Conservation (phyloP, 1,284 basidiomycete genomes). For the Fomitopsis palustris region DNA sequence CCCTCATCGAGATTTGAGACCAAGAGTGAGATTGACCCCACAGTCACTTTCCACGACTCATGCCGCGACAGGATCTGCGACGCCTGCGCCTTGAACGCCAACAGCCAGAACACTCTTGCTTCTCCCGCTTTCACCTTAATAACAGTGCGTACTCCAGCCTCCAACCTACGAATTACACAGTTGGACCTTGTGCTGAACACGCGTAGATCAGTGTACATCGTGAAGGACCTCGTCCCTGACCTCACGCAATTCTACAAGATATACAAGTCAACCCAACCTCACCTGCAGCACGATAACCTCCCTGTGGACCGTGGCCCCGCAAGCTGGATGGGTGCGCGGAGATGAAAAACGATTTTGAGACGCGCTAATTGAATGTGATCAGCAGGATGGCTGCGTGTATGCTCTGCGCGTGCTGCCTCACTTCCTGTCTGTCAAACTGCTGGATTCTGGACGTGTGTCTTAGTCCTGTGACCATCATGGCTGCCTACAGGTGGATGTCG, state of each 20-base stretch:
- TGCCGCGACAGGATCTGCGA: constrained; percentile 99
- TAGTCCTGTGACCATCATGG: constrained; percentile 95
- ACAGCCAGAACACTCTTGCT: constrained; percentile 98
- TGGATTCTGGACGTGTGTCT: constrained; percentile 99
- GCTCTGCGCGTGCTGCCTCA: constrained; percentile 94
- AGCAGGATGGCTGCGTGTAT: constrained; percentile 86
- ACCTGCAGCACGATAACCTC: constrained; percentile 88
- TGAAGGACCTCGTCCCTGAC: constrained; percentile 96
- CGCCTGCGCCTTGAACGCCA: constrained; percentile 98
- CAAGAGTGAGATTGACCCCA: constrained; percentile 97
- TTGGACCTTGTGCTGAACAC: neutral
- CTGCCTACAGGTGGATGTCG: constrained; percentile 96
- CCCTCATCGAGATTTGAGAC: constrained; percentile 98
- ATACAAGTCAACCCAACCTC: constrained; percentile 98
- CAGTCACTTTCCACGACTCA: constrained; percentile 93
- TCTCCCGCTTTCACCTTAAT: constrained; percentile 91
- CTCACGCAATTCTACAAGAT: constrained; percentile 97
- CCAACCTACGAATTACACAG: neutral
- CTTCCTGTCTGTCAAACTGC: constrained; percentile 96
- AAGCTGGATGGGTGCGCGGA: constrained; percentile 82
- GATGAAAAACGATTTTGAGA: constrained; percentile 6
- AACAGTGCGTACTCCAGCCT: constrained; percentile 59
- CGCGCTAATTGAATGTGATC: neutral
- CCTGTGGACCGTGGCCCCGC: constrained; percentile 82
- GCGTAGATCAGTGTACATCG: constrained; percentile 86